A percentile compares a stretch with the other conserved stretches of the same genome.
These are phyloP conservation scores for Fomitiporia mediterranea DNA, from an alignment of 1,284 basidiomycete genomes.

Conservation along the genomic window DNA sequence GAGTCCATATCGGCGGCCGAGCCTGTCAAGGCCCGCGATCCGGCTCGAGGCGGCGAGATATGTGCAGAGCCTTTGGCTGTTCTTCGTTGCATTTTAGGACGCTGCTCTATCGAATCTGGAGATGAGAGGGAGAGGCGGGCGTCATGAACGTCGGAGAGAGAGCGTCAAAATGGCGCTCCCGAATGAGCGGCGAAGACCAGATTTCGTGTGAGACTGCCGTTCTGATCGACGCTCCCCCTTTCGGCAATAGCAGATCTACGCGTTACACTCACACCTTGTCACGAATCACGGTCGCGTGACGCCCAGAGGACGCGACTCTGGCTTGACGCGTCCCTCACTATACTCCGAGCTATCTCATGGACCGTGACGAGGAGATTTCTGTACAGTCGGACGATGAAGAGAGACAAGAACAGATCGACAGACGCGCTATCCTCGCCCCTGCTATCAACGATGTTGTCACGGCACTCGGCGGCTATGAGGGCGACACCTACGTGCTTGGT, in stretches of 20 bases:
- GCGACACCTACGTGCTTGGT: conserved; percentile 72
- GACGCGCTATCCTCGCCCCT: conserved; percentile 55
- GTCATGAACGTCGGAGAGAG: conserved; percentile 3
- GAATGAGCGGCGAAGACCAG: neutral
- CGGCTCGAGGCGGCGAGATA: conserved; percentile 40
- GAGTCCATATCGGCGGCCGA: conserved; percentile 30
- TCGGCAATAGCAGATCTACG: neutral
- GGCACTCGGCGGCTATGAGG: conserved; percentile 68
- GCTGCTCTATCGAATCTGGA: neutral
- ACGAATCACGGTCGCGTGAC: conserved; percentile 6
- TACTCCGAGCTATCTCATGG: neutral
- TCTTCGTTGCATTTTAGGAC: conserved; percentile 53
- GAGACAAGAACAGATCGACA: neutral
- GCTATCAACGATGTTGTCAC: conserved; percentile 68
- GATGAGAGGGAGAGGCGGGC: neutral
- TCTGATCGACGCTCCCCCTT: conserved; percentile 5
- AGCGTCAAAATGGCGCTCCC: neutral
- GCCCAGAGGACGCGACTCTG: neutral
- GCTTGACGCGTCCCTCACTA: neutral
- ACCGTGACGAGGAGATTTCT: conserved; percentile 13
- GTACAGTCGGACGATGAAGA: neutral
- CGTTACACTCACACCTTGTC: too few species aligned
- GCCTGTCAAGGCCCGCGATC: conserved; percentile 4
- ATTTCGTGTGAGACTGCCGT: neutral
- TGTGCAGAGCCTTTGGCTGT: conserved; percentile 45